Evolutionary conservation across 2,329 filamentous ascomycete species (phyloP), one percentile per base, ranked within the genome.

Genomic region (Aspergillus novofumigatus): DNA sequence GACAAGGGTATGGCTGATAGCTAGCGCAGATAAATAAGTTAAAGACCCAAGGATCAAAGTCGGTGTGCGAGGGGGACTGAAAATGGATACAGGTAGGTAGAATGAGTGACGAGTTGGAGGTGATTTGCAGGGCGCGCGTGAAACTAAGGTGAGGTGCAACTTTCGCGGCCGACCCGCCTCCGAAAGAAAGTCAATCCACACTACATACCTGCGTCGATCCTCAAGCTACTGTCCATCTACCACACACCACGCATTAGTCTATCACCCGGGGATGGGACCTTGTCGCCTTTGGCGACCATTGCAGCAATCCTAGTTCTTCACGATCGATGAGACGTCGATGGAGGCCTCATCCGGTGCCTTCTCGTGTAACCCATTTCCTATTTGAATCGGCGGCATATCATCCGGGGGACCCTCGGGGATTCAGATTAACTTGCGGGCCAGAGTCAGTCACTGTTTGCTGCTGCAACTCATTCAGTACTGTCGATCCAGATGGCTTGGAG

Each of bases 381-480:
- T 67, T 59, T 63, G 56, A 67, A 67, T 62, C 58, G 56, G 54
- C 67, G 61, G 64, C 62, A 66, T 67, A 61, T 65, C 65, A 68
- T 70, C 70, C 66, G 62, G 63, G 50, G 61, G 54, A 42, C 47
- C 50, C 53, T 56, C 49, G 53, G 42, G 38, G 11, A 54, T 57
- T 51, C 56, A 56, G 56, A 59, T 59, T 42, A 38, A 59, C 45
- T 38, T 60, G 55, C 58, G 51, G 54, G 44, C 51, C 56, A 59
- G 54, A 52, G 52, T 48, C 53, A 57, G 51, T 51, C 35, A 52
- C 59, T 62, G 62, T 67, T 67, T 67, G 66, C 56, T 56, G 50
- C 53, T 55, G 57, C 54, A 54, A 59, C 56, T 53, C 54, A 55
- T 53, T 60, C 61, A 60, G 53, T 26, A 26, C 57, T 56, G 52